phyloP scores from a whole-genome alignment of 2,329 filamentous ascomycete genomes.

The Arthroderma uncinatum region DNA sequence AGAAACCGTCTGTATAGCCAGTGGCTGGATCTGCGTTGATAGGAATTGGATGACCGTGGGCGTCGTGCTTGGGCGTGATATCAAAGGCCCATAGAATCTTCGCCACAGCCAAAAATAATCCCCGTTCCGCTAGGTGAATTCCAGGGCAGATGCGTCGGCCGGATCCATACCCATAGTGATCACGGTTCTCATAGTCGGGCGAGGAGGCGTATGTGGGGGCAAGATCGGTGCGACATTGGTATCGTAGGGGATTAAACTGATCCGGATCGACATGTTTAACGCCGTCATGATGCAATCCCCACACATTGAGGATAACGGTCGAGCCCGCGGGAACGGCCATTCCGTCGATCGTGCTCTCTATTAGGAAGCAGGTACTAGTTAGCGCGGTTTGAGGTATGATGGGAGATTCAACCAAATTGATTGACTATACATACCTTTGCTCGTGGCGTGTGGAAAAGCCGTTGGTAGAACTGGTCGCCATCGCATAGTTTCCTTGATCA shows the following conservation, averaged over 20 bases:
- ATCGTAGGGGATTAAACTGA: slow-evolving; percentile 26
- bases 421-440: slow-evolving; percentile 14
- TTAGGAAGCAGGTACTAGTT: not conserved
- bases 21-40: not conserved
- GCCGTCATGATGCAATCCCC: slow-evolving; percentile 41
- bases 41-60: not conserved
- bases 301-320: slow-evolving; percentile 39
- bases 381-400: not conserved
- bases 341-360: slow-evolving; percentile 37
- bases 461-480: slow-evolving; percentile 36
- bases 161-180: slow-evolving; percentile 32
- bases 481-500: slow-evolving; percentile 30
- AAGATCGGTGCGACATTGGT: slow-evolving; percentile 12
- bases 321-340: slow-evolving; percentile 39
- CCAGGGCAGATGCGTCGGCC: slow-evolving; percentile 21
- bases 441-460: slow-evolving; percentile 40
- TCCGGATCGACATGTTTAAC: slow-evolving; percentile 28
- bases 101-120: slow-evolving; percentile 38
- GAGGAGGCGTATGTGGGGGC: slow-evolving; percentile 27
- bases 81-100: slow-evolving; percentile 42
- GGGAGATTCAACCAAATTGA: not conserved
- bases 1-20: not conserved
- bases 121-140: slow-evolving; percentile 44
- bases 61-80: slow-evolving; percentile 7
- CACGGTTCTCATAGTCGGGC: slow-evolving; percentile 21